Percentiles rank a stretch among this genome's conserved stretches.
Conservation (phyloP, 371 early-diverging fungal species). For the Batkoa obscura region DNA sequence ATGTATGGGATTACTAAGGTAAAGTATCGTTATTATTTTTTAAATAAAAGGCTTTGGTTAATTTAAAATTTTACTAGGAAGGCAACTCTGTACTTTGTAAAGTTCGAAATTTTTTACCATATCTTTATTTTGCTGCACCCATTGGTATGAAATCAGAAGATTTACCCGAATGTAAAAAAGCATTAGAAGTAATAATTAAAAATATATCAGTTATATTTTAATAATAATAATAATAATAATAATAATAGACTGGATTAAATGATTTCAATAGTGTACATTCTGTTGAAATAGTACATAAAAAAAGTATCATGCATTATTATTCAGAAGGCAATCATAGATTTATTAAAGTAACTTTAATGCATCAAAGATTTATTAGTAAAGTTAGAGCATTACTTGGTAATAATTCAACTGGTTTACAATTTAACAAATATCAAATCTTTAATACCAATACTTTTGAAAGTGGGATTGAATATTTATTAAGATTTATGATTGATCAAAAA, state of each 20-base stretch:
- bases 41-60: neutral
- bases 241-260: too few relatives aligned
- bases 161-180: conserved; percentile 26
- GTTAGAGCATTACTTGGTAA: neutral
- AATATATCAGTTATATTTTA: too few relatives aligned
- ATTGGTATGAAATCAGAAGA: conserved; percentile 41
- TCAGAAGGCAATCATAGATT: conserved; percentile 50
- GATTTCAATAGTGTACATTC: conserved; percentile 22
- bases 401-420: neutral
- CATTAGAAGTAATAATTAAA: conserved; percentile 17
- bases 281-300: conserved; percentile 44
- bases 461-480: conserved; percentile 72
- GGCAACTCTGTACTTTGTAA: conserved; percentile 81
- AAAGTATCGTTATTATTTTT: too few relatives aligned
- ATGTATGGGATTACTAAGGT: conserved; percentile 82
- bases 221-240: too few relatives aligned
- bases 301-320: conserved; percentile 66
- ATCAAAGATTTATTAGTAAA: neutral
- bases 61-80: conserved; percentile 14
- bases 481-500: conserved; percentile 96
- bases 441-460: conserved; percentile 69
- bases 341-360: conserved; percentile 42
- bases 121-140: conserved; percentile 91
- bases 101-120: conserved; percentile 83
- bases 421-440: conserved; percentile 16